These are phyloP conservation scores for Fusarium sp. DNA, from an alignment of 2,329 filamentous ascomycete species.

Conservation along the genomic window DNA sequence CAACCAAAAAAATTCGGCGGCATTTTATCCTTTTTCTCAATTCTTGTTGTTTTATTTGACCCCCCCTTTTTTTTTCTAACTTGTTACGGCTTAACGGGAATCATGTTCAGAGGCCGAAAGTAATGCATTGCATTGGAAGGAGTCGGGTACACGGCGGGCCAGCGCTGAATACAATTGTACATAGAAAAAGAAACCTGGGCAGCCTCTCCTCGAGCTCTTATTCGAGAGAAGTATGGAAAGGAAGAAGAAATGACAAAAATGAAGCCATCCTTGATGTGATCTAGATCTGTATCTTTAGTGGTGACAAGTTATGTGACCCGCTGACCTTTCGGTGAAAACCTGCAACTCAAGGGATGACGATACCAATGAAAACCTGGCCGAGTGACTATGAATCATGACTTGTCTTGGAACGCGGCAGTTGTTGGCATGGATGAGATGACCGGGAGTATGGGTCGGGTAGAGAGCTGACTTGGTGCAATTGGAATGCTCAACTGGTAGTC, in stretches of 20 bases:
- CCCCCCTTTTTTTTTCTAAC: slow-evolving; percentile 1
- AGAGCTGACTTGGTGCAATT: not conserved
- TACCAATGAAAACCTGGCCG: not conserved
- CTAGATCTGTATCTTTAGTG: not conserved
- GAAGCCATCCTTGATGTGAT: not conserved
- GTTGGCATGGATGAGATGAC: not conserved
- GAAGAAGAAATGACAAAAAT: slow-evolving; percentile 21
- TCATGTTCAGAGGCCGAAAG: slow-evolving; percentile 38
- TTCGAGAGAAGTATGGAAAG: slow-evolving; percentile 30
- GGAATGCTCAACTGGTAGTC: not conserved
- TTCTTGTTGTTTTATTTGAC: slow-evolving; percentile 12
- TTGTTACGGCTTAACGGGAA: slow-evolving; percentile 25
- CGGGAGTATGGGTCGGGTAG: not conserved
- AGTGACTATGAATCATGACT: slow-evolving; percentile 2
- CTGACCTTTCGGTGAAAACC: not conserved
- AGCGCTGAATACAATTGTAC: slow-evolving; percentile 45
- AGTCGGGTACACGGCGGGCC: slow-evolving; percentile 43
- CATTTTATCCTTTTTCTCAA: slow-evolving; percentile 28
- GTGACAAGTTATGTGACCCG: not conserved
- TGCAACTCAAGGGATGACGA: slow-evolving; percentile 20
- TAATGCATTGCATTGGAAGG: slow-evolving; percentile 46
- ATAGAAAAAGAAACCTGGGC: slow-evolving; percentile 41
- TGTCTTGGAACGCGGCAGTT: not conserved
- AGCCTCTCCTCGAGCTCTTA: slow-evolving; percentile 23
- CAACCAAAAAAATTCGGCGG: slow-evolving; percentile 27